Conservation (phyloP, 2,329 filamentous ascomycete genomes). For the Colletotrichum cereale region DNA sequence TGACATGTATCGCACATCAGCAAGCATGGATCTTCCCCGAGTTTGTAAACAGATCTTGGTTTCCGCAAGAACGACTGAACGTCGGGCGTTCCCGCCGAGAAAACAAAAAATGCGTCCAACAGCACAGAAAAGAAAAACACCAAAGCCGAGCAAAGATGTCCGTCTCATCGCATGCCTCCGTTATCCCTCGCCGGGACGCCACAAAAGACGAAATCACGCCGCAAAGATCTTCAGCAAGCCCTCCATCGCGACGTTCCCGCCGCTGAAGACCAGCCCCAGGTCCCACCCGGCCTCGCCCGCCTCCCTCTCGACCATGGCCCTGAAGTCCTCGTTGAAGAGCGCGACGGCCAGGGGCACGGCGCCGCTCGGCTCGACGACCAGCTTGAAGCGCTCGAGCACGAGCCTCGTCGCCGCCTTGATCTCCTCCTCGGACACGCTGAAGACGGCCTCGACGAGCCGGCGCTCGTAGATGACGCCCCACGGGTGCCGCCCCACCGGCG, state of each 20-base stretch:
- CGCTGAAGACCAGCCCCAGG: constrained; percentile 70
- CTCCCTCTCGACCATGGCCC: constrained; percentile 76
- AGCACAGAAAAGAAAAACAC: too few species aligned
- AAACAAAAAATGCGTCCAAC: not conserved
- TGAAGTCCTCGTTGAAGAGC: constrained; percentile 88
- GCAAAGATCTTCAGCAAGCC: constrained; percentile 65
- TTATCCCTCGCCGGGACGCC: too few species aligned
- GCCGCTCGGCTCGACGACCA: constrained; percentile 89
- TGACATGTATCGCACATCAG: not conserved
- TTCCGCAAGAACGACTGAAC: too few species aligned
- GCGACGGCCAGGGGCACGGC: constrained; percentile 87
- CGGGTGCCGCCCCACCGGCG: constrained; percentile 80
- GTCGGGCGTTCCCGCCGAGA: too few species aligned
- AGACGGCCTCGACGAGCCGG: constrained; percentile 77
- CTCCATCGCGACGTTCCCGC: constrained; percentile 71
- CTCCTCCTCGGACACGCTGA: constrained; percentile 83
- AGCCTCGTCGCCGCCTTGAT: constrained; percentile 82
- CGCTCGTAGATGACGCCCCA: constrained; percentile 83
- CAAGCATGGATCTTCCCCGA: too few species aligned
- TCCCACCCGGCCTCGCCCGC: constrained; percentile 81
- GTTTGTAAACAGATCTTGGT: too few species aligned
- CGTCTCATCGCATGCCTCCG: too few species aligned
- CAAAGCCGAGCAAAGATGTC: too few species aligned
- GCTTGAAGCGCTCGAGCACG: constrained; percentile 88
- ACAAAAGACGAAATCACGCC: not conserved